phyloP scores from a whole-genome alignment of 2,329 filamentous ascomycete genomes.

The Hymenoscyphus repandus region DNA sequence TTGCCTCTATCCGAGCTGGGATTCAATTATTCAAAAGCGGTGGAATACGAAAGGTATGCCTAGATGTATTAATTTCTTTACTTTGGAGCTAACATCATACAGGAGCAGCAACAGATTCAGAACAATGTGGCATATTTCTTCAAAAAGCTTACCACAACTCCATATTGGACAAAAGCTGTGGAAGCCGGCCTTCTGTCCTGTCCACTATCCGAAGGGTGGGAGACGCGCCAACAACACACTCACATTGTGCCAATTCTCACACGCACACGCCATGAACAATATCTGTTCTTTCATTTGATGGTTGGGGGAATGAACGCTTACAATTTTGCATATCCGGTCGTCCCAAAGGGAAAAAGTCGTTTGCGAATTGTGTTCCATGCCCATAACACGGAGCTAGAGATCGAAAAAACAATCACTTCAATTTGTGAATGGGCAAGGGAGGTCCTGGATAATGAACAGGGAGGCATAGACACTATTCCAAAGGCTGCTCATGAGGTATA shows the following conservation, averaged over 20 bases:
- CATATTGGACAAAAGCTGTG: slow-evolving; percentile 21
- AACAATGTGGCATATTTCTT: slow-evolving; percentile 28
- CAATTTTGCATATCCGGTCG: background rate
- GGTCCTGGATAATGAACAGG: slow-evolving; percentile 3
- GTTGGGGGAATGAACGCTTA: background rate
- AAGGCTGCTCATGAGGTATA: background rate
- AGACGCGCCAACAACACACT: slow-evolving; percentile 20
- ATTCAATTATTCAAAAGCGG: slow-evolving; percentile 19
- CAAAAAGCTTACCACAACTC: slow-evolving; percentile 20
- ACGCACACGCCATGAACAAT: slow-evolving; percentile 12
- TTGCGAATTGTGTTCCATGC: background rate
- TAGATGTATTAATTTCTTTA: background rate
- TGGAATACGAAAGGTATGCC: background rate
- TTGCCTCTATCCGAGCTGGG: slow-evolving; percentile 32
- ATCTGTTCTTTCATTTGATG: slow-evolving; percentile 1
- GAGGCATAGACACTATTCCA: background rate
- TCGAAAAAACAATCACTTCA: background rate
- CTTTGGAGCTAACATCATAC: background rate
- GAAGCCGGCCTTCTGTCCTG: slow-evolving; percentile 28
- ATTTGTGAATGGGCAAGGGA: slow-evolving; percentile 4
- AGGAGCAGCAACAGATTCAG: slow-evolving; percentile 19
- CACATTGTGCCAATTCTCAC: slow-evolving; percentile 32
- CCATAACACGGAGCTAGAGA: background rate
- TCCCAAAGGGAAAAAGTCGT: background rate
- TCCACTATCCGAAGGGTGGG: slow-evolving; percentile 28